These are phyloP conservation scores for Penicillium sp. DNA, from an alignment of 2,329 filamentous ascomycete species.

Conservation along the genomic window DNA sequence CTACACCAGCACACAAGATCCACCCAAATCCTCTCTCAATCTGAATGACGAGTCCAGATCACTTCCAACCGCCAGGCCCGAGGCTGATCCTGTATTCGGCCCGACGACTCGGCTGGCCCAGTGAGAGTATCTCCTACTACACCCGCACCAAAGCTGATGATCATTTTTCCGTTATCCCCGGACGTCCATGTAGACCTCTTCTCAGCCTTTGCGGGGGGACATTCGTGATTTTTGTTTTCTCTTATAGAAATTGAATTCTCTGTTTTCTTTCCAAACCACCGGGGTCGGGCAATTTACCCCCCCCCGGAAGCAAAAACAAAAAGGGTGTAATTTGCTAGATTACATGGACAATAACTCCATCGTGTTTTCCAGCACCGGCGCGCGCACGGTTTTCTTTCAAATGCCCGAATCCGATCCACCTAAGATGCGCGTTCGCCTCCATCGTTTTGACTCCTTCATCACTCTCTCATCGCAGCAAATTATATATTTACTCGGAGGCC, in stretches of 20 bases:
- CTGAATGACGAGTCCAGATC: not conserved
- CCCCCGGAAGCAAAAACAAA: slow-evolving; percentile 24
- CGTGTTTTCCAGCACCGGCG: slow-evolving; percentile 35
- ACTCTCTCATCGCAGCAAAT: not conserved
- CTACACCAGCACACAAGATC: not conserved
- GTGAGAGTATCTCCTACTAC: not conserved
- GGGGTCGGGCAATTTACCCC: slow-evolving; percentile 17
- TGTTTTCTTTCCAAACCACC: slow-evolving; percentile 24
- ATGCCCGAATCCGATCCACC: slow-evolving; percentile 16
- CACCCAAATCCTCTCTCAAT: not conserved
- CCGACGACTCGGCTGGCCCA: slow-evolving; percentile 33
- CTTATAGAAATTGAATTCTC: slow-evolving; percentile 12
- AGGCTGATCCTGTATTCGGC: slow-evolving; percentile 28
- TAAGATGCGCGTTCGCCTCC: slow-evolving; percentile 15
- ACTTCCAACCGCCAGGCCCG: not conserved
- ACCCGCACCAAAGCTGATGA: slow-evolving; percentile 3
- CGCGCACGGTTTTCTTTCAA: slow-evolving; percentile 23
- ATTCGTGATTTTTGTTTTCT: not conserved
- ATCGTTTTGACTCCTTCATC: slow-evolving; percentile 12
- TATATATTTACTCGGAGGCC: slow-evolving; percentile 43
- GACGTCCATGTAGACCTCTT: not conserved
- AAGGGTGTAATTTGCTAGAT: slow-evolving; percentile 33
- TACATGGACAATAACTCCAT: slow-evolving; percentile 37
- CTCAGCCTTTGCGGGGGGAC: too few relatives aligned
- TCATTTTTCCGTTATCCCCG: not conserved